Percentiles rank a stretch among this genome's conserved stretches.
phyloP scores from a whole-genome alignment of 306 rosid species.

The Vigna reflexopilosa region DNA sequence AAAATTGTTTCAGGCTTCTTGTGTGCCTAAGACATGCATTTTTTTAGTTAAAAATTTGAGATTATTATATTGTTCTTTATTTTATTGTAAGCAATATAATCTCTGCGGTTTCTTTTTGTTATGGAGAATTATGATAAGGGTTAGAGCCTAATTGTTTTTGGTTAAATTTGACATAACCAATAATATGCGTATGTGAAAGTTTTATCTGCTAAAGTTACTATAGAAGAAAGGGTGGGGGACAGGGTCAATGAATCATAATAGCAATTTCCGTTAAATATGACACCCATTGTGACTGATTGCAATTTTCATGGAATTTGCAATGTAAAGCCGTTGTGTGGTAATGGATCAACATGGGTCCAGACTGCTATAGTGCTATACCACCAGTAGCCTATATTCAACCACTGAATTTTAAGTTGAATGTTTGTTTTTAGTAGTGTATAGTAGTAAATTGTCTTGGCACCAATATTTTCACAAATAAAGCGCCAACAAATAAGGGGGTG shows the following conservation, averaged over 20 bases:
- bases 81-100: background rate
- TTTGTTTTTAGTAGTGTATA: background rate
- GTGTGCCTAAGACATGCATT: background rate
- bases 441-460: background rate
- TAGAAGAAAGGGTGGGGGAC: background rate
- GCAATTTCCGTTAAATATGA: background rate
- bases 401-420: conserved; percentile 4
- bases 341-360: background rate
- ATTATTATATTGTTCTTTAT: conserved; percentile 4
- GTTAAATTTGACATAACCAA: background rate
- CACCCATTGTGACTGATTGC: background rate
- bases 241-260: background rate
- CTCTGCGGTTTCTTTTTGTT: background rate
- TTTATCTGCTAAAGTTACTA: background rate
- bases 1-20: background rate
- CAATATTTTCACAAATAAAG: background rate
- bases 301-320: background rate
- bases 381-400: background rate
- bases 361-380: background rate
- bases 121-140: conserved; percentile 8
- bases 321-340: background rate
- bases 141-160: conserved; percentile 16
- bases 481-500: background rate
- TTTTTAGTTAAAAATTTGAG: background rate
- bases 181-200: background rate